Base-by-base conservation (phyloP, 2,329 filamentous ascomycete genomes). In the Fragosphaeria purpurea region DNA sequence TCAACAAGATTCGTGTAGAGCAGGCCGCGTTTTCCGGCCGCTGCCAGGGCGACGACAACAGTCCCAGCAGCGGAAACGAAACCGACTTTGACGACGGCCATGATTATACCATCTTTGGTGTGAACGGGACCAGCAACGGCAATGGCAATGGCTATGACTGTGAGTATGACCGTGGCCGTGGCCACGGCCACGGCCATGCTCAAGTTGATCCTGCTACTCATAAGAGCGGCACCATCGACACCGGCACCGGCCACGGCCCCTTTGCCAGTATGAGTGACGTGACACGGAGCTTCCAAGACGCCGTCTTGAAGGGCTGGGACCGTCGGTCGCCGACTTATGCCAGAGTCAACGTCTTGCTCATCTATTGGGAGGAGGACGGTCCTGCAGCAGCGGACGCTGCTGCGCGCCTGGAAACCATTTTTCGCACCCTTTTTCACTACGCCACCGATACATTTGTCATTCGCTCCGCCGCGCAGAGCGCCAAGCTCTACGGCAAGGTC, bases 351-450 rank as follows among this genome's bases (percentile, higher is more conserved):
- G 57, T 55, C 8, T 33, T 58, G 39, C 34, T 57, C 3, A 6
- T 58, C 31, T 50, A 50, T 40, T 58, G 57, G 55, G 51, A 52
- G 10, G 47, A 53, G 10, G 57, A 58, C 41, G 40, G 37, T 13
- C 5, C 3, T 10, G 44, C 47, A 5, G 45, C 56, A 7, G 44
- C 43, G 11, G 38, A 41, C 5, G 47, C 39, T 6, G 47, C 32
- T 35, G 43, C 39, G 12, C 13, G 47, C 10, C 46, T 58, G 5
- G 53, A 50, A 13, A 32, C 47, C 6, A 50, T 54, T 9, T 57
- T 57, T 22, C 51, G 50, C 44, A 30, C 34, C 10, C 22, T 10
- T 5, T 57, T 55, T 33, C 47, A 47, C 47, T 58, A 48, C 30
- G 30, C 41, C 7, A 57, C 54, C 2, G 44, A 53, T 2, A 13